Evolutionary conservation across 257 asterid genomes (phyloP).

Genomic region (Handroanthus guayacan): DNA sequence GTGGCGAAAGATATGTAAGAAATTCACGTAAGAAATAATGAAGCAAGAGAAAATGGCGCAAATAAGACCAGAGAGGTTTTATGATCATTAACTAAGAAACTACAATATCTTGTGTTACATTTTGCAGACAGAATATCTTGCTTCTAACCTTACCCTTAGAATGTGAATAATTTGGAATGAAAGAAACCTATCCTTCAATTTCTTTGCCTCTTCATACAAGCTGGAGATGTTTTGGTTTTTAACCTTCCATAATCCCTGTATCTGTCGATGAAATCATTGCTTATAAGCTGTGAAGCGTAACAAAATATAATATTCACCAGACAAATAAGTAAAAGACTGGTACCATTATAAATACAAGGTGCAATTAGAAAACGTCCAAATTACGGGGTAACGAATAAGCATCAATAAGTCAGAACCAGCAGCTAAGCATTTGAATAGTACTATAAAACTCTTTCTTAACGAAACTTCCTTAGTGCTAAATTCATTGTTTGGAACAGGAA

Average conservation of each 20-base stretch:
- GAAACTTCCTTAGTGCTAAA: too few relatives aligned
- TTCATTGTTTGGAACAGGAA: too few relatives aligned
- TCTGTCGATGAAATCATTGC: constrained; percentile 49
- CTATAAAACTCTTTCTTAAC: too few relatives aligned
- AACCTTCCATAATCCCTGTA: constrained; percentile 92
- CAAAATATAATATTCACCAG: constrained; percentile 8
- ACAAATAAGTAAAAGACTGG: neutral
- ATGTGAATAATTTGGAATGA: constrained; percentile 77
- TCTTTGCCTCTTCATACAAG: constrained; percentile 75
- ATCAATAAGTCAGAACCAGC: too few relatives aligned
- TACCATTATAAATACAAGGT: too few relatives aligned
- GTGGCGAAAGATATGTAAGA: neutral
- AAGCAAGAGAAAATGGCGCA: neutral
- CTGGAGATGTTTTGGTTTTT: constrained; percentile 76
- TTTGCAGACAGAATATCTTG: neutral
- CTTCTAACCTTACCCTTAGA: constrained; percentile 65
- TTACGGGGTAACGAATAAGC: too few relatives aligned
- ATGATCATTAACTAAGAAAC: neutral
- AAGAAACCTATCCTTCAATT: constrained; percentile 74
- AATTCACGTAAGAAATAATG: neutral
- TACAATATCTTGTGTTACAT: neutral
- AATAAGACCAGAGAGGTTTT: neutral
- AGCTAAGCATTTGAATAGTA: too few relatives aligned
- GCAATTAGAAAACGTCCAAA: too few relatives aligned
- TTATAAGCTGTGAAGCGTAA: neutral